phyloP scores from a whole-genome alignment of 2,329 filamentous ascomycete genomes.

The Phaeosphaeria sp. region DNA sequence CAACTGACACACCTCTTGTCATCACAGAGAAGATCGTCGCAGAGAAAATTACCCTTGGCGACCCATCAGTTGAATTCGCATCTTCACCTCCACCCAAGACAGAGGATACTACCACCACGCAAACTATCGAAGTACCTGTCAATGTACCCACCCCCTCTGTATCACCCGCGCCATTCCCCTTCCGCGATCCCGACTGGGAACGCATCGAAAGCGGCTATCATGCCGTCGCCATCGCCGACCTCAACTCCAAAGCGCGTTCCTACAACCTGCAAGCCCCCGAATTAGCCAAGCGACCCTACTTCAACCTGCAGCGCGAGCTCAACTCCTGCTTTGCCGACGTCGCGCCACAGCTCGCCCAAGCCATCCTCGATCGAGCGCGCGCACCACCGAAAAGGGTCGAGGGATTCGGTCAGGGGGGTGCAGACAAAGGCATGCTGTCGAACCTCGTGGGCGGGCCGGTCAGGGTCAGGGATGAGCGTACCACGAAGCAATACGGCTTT shows the following conservation, averaged over 20 bases:
- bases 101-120: slow-evolving; percentile 18
- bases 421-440: slow-evolving; percentile 64
- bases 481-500: slow-evolving; percentile 78
- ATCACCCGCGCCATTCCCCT: slow-evolving; percentile 59
- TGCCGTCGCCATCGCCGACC: slow-evolving; percentile 73
- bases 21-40: slow-evolving; percentile 39
- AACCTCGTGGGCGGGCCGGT: slow-evolving; percentile 62
- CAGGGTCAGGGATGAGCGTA: slow-evolving; percentile 75
- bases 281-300: slow-evolving; percentile 92
- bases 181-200: slow-evolving; percentile 82
- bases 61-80: slow-evolving; percentile 5
- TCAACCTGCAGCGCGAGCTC: slow-evolving; percentile 81
- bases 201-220: slow-evolving; percentile 76
- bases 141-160: slow-evolving; percentile 28
- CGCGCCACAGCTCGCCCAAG: slow-evolving; percentile 74
- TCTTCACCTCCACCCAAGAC: background rate
- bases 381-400: slow-evolving; percentile 50
- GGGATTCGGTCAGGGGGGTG: slow-evolving; percentile 44
- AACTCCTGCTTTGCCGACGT: slow-evolving; percentile 83
- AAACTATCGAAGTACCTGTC: slow-evolving; percentile 21
- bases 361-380: slow-evolving; percentile 73
- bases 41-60: slow-evolving; percentile 22
- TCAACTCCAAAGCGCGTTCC: slow-evolving; percentile 80
- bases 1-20: slow-evolving; percentile 11
- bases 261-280: slow-evolving; percentile 97